Evolutionary conservation across 2,329 filamentous ascomycete genomes (phyloP).

Genomic region (Aspergillus piperis): DNA sequence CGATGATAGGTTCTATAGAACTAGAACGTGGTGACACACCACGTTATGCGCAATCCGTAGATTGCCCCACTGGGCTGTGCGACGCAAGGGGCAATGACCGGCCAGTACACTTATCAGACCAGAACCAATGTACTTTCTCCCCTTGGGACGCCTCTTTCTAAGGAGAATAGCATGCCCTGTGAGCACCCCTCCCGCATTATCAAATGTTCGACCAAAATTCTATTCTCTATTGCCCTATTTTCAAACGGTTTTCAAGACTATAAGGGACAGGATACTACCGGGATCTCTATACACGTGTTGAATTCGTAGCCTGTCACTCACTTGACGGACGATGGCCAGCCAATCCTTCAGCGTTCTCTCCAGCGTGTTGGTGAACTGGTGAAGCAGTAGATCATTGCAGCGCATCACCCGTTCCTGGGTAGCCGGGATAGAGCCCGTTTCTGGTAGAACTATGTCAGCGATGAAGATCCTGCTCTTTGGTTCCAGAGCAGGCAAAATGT

Average conservation of each 20-base stretch:
- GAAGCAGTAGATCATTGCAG: neutral
- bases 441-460: neutral
- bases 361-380: neutral
- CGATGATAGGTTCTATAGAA: too few species aligned
- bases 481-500: neutral
- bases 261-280: neutral
- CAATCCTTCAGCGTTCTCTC: neutral
- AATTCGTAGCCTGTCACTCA: neutral
- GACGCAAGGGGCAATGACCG: too few species aligned
- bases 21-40: too few species aligned
- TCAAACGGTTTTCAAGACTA: neutral
- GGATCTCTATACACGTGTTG: neutral
- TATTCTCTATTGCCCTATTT: neutral
- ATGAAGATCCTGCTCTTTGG: neutral
- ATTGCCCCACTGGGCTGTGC: too few species aligned
- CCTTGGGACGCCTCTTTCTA: too few species aligned
- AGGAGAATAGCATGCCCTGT: too few species aligned
- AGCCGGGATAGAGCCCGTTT: neutral
- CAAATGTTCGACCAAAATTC: too few species aligned
- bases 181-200: too few species aligned
- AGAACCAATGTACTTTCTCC: too few species aligned
- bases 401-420: neutral
- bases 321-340: neutral
- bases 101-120: too few species aligned
- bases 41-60: too few species aligned